Evolutionary conservation across 2,329 filamentous ascomycete species (phyloP), one percentile per base, ranked within the genome.

Genomic region (Westerdykella aurantiaca): DNA sequence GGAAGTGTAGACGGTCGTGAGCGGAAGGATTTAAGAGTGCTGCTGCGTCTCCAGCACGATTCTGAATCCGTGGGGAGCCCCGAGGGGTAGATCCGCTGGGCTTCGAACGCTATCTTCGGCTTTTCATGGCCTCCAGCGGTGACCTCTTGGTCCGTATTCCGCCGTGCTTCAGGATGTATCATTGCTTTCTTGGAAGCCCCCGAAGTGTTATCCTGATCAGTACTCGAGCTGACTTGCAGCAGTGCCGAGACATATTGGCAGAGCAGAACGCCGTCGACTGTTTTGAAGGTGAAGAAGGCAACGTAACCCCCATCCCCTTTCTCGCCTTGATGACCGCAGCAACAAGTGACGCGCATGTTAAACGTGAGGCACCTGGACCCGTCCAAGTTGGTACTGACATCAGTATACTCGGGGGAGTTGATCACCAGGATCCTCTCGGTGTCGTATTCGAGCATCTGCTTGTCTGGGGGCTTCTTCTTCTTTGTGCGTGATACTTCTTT

Each of bases 321-420:
- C 69, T 97, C 93, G 47, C 85, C 82, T 57, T 97, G 91, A 63
- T 98, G 91, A 16, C 91, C 82, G 69, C 91, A 97, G 69, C 97
- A 98, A 66, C 91, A 98, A 18, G 90, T 88, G 58, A 98, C 96
- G 9, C 91, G 84, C 90, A 97, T 95, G 0, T 88, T 89, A 2
- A 88, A 81, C 53, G 90, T 84, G 17, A 95, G 82, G 59, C 88
- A 84, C 72, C 88, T 81, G 6, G 84, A 80, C 11, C 49, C 47
- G 3, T 48, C 22, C 12, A 58, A 51, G 41, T 49, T 55, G n/a
- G 56, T 47, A 3, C 37, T 42, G 12, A 56, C 54, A 17, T 47
- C 45, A 12, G 38, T 33, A 55, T 62, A 66, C 42, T 63, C 60
- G 38, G 63, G 66, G 45, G 63, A 61, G 51, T 64, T 68, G 52